Evolutionary conservation across 1,284 basidiomycete genomes (phyloP).

Genomic region (Melampsora larici-populina): DNA sequence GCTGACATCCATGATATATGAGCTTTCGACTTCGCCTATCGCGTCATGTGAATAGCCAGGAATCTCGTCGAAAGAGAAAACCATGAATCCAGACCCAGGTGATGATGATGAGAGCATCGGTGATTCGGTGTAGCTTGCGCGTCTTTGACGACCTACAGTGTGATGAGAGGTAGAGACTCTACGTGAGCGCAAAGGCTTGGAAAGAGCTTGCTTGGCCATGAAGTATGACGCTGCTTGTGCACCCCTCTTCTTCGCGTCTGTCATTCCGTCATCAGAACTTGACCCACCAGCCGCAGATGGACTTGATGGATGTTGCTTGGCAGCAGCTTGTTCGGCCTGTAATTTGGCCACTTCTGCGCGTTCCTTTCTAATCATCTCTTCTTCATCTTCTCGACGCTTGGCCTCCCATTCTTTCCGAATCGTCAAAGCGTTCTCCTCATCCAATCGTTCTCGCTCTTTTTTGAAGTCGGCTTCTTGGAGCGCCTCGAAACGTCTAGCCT

Average conservation of each 20-base stretch:
- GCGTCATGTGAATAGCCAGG: conserved; percentile 1
- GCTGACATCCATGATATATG: conserved; percentile 13
- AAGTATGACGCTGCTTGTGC: conserved; percentile 28
- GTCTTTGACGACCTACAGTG: conserved; percentile 4
- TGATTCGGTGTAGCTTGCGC: conserved; percentile 23
- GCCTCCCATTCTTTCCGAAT: conserved; percentile 4
- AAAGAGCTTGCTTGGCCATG: conserved; percentile 11
- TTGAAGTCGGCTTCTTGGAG: not conserved
- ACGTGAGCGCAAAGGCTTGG: conserved; percentile 12
- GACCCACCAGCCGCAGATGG: not conserved
- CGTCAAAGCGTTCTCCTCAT: not conserved
- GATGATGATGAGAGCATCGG: not conserved
- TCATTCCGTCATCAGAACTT: not conserved
- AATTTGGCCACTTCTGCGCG: not conserved
- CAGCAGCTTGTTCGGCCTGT: conserved; percentile 14
- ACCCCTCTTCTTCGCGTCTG: conserved; percentile 9
- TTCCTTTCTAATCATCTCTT: not conserved
- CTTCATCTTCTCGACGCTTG: conserved; percentile 1
- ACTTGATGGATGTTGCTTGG: conserved; percentile 7
- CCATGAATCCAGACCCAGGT: not conserved
- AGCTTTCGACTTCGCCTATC: conserved; percentile 34
- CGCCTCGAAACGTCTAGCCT: not conserved
- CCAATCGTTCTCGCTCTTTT: conserved; percentile 1
- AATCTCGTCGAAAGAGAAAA: not conserved
- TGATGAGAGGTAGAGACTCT: conserved; percentile 24